Evolutionary conservation across 2,329 filamentous ascomycete species (phyloP).

Genomic region (Neopestalotiopsis sp.): DNA sequence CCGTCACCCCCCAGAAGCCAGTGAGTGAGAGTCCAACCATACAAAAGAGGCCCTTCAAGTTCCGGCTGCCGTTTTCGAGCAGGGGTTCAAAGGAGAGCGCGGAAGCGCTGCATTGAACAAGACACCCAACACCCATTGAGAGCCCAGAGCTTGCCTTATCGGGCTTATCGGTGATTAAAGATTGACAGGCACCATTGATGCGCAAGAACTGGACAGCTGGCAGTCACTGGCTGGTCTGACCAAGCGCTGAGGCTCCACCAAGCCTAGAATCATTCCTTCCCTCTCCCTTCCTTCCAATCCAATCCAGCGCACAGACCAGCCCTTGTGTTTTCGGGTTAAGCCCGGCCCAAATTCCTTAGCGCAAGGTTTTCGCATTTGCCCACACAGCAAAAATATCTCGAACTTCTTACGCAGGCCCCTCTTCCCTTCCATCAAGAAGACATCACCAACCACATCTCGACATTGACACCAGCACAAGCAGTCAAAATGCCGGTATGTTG

Average conservation of each 20-base stretch:
- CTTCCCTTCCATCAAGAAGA: constrained; percentile 21
- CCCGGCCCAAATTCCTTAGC: constrained; percentile 14
- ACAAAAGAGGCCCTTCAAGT: not conserved
- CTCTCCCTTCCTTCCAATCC: not conserved
- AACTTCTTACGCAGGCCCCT: not conserved
- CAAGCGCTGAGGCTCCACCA: not conserved
- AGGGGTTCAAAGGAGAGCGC: constrained; percentile 9
- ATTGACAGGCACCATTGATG: not conserved
- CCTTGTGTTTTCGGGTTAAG: constrained; percentile 10
- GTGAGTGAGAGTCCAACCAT: not conserved
- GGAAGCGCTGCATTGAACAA: not conserved
- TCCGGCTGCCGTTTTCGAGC: constrained; percentile 5
- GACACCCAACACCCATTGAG: too few species aligned
- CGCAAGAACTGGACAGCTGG: not conserved
- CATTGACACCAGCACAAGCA: constrained; percentile 41
- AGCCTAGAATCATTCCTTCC: not conserved
- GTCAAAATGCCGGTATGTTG: constrained; percentile 49
- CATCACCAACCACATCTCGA: constrained; percentile 39
- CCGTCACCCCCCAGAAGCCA: not conserved
- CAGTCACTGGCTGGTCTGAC: not conserved
- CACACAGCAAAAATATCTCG: constrained; percentile 14
- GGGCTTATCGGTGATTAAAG: not conserved
- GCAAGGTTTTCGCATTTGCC: constrained; percentile 11
- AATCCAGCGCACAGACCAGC: not conserved
- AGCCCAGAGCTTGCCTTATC: constrained; percentile 1